These are phyloP conservation scores for Lomentospora prolificans DNA, from an alignment of 2,329 filamentous ascomycete species.

Conservation along the genomic window DNA sequence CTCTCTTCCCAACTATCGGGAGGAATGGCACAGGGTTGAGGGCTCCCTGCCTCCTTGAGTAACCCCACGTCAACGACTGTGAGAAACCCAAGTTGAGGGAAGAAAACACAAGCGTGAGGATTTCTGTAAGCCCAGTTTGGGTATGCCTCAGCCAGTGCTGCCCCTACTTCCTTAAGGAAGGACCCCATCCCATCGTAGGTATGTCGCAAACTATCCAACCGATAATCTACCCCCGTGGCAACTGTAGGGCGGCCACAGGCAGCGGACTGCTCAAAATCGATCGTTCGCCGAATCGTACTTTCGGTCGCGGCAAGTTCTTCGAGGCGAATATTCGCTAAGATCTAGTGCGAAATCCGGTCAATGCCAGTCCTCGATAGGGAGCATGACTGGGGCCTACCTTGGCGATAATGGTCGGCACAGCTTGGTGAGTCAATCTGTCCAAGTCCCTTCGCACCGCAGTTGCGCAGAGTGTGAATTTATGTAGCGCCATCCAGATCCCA, in stretches of 20 bases:
- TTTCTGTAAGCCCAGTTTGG: slow-evolving; percentile 46
- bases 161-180: slow-evolving; percentile 59
- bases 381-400: too few relatives aligned
- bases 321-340: neutral
- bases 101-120: slow-evolving; percentile 71
- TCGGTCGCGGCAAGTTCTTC: slow-evolving; percentile 54
- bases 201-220: slow-evolving; percentile 69
- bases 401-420: too few relatives aligned
- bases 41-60: slow-evolving; percentile 47
- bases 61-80: slow-evolving; percentile 53
- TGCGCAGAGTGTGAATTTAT: neutral
- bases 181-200: slow-evolving; percentile 68
- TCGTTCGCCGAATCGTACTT: slow-evolving; percentile 58
- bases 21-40: slow-evolving; percentile 37
- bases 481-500: slow-evolving; percentile 52
- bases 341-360: slow-evolving; percentile 7
- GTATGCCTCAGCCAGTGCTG: slow-evolving; percentile 51
- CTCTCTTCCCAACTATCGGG: slow-evolving; percentile 64
- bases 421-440: too few relatives aligned
- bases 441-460: neutral
- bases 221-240: slow-evolving; percentile 56
- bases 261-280: slow-evolving; percentile 73
- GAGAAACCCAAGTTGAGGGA: slow-evolving; percentile 86
- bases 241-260: slow-evolving; percentile 65
- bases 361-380: too few relatives aligned